Conservation (phyloP, 495 filamentous ascomycete genomes). For the Copromyces sp. region DNA sequence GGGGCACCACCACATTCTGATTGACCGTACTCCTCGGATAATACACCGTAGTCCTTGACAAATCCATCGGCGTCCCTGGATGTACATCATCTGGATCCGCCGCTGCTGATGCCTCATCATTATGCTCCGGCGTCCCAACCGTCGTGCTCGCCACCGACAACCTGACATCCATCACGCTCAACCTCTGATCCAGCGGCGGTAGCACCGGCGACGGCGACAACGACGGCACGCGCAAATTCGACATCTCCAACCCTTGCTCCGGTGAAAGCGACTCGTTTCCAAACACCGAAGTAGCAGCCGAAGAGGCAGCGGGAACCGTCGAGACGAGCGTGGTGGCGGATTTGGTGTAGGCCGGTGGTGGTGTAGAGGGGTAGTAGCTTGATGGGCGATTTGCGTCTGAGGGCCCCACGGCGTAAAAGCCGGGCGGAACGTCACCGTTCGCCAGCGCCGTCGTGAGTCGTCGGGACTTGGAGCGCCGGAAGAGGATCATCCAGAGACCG, state of each 20-base stretch:
- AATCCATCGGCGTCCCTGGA: neutral
- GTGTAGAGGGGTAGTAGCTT: neutral
- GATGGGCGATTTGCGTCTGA: neutral
- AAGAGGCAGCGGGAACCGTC: neutral
- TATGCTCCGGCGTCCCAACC: neutral
- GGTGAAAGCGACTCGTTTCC: neutral
- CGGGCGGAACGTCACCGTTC: neutral
- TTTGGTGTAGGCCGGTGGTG: neutral
- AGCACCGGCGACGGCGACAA: neutral
- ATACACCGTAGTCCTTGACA: neutral
- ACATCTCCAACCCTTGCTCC: neutral
- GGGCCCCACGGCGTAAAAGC: neutral
- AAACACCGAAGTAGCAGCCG: neutral
- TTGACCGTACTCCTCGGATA: neutral
- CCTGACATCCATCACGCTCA: neutral
- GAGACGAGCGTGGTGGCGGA: neutral
- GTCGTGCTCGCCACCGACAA: neutral
- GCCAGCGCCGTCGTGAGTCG: neutral
- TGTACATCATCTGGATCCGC: neutral
- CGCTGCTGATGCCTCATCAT: neutral
- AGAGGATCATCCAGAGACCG: constrained; percentile 5
- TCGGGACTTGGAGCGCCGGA: neutral
- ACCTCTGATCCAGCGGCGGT: neutral
- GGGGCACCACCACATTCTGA: neutral
- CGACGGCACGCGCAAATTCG: neutral